Evolutionary conservation across 768 basidiomycete genomes (phyloP), one percentile per base, ranked within the genome.

Genomic region (Boletus vinaceobasis): DNA sequence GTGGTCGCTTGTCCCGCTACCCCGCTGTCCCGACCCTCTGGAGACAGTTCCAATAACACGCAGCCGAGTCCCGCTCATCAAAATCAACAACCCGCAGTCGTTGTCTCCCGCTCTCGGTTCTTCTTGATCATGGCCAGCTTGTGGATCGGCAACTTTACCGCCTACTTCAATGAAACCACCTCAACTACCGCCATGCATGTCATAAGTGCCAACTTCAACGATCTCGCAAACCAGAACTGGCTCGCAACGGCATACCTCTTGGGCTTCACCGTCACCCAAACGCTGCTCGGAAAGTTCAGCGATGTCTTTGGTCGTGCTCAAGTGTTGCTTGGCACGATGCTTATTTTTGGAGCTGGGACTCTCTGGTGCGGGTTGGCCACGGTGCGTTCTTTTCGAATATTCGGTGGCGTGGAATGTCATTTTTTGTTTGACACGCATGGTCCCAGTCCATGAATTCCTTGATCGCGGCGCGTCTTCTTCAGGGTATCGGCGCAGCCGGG

Each of bases 401-500:
- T 26, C 15, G 13, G 32, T 37, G 13, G 42, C 33, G 10, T 43
- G 27, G 3, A 53, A 40, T 7, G 7, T 37, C 1, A 15, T 33
- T 43, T 31, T 58, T 53, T 45, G 14, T 51, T 55, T 50, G 48
- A 64, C 58, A 42, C 50, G 4, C 46, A 10, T 27, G 26, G 26
- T 53, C 29, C 5, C 51, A 72, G 71, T 71, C 71, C 43, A 72
- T 72, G 71, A 61, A 68, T 46, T 73, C 71, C 31, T 44, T 72
- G 38, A 73, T 72, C 19, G 55, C 50, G 7, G 71, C 70, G 1
- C 71, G 71, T 43, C 63, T 73, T 39, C 57, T 72, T 13, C 73
- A 74, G 51, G 71, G 71, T n/a, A 71, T 74, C 33, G 71, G 71
- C 11, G 71, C 73, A 17, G 73, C 73, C 1, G 71, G 71, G 29